These are phyloP conservation scores for Candida anutae DNA, from an alignment of 1,139 yeast species.

Conservation along the genomic window DNA sequence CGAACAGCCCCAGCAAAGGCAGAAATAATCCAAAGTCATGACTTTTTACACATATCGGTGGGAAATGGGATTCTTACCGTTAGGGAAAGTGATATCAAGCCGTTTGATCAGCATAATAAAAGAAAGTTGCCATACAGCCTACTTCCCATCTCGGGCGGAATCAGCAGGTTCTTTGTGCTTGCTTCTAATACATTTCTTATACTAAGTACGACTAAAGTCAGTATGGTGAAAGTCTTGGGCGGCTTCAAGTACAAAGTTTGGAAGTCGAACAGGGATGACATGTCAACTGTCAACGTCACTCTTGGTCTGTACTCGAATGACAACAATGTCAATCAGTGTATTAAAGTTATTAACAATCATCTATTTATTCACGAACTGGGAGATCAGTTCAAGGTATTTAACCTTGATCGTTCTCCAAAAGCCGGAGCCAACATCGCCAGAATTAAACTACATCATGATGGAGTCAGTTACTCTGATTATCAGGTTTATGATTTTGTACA, in stretches of 20 bases:
- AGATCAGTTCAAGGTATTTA: constrained; percentile 4
- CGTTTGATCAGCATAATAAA: too few relatives aligned
- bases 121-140: too few relatives aligned
- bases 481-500: background rate
- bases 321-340: constrained; percentile 8
- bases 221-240: too few relatives aligned
- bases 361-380: constrained; percentile 5
- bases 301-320: constrained; percentile 19
- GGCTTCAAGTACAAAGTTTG: too few relatives aligned
- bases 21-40: background rate
- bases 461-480: background rate
- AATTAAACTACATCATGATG: background rate
- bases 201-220: too few relatives aligned
- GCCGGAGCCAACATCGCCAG: background rate
- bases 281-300: background rate
- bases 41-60: background rate
- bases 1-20: too few relatives aligned
- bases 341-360: constrained; percentile 2
- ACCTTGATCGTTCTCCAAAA: constrained; percentile 2
- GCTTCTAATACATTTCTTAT: too few relatives aligned
- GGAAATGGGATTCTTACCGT: background rate
- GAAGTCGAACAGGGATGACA: too few relatives aligned
- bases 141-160: too few relatives aligned
- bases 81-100: background rate
- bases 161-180: too few relatives aligned